Evolutionary conservation across 495 filamentous ascomycete species (phyloP), one percentile per base, ranked within the genome.

Genomic region (Pyrenopolyporus hunteri): DNA sequence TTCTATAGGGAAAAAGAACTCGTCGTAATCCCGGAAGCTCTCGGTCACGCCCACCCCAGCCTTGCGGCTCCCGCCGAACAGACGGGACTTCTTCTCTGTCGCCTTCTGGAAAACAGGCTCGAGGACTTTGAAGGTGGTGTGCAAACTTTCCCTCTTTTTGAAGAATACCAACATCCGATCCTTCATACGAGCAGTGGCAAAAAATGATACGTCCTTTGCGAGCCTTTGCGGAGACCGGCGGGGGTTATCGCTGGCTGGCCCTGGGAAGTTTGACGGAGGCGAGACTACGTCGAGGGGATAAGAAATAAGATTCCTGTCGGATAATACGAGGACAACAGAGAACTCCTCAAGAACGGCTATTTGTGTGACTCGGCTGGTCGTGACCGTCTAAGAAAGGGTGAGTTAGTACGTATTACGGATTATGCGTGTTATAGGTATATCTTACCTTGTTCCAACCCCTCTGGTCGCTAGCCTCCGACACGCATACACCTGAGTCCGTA

Each of bases 1-100:
- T 70, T 99, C 94, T n/a, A 90, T 87, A 5, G 94, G 93, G 63
- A 99, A 93, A 76, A 97, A 99, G 75, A 99, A 99, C 50, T 97
- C 93, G 75, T 97, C 94, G 67, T 90, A 99, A 67, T 98, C 94
- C 58, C 95, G 87, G 85, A 97, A 98, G 71, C 93, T 94, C 66
- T 98, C 94, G 3, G 94, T 97, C 54, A 83, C 86, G 9, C 92
- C 91, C 0, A 83, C 76, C 3, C 73, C 78, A 26, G 68, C 62
- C 32, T 67, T 74, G 29, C 77, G 66, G 51, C 73, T 74, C 23
- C 80, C 77, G 23, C 84, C 82, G 64, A 87, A 89, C 32, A 96
- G 78, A 6, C 90, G 84, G 17, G 82, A 82, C 56, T 86, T 89
- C 77, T 89, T 88, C 71, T 91, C 87, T 0, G 87, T 84, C 3